These are phyloP conservation scores for Asterochloris erici DNA, from an alignment of 139 green algal species.

Conservation along the genomic window DNA sequence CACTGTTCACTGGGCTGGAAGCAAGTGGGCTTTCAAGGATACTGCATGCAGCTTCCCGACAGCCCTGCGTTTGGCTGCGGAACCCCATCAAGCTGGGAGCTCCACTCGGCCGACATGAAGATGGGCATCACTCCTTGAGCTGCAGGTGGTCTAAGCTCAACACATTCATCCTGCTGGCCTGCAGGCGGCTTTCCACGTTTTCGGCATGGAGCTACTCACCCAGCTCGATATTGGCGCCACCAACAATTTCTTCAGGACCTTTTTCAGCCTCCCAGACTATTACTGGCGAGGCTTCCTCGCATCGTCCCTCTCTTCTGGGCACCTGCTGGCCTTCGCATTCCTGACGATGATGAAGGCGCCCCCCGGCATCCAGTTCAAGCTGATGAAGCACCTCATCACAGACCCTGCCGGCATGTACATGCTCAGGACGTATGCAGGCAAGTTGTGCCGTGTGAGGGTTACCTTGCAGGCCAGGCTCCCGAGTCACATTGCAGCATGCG, in stretches of 20 bases:
- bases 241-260: slow-evolving; percentile 91
- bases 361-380: slow-evolving; percentile 67
- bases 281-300: slow-evolving; percentile 91
- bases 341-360: slow-evolving; percentile 80
- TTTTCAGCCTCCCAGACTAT: slow-evolving; percentile 78
- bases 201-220: slow-evolving; percentile 89
- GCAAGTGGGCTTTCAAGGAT: too few relatives aligned
- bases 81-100: too few relatives aligned
- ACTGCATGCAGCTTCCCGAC: too few relatives aligned
- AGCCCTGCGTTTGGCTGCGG: too few relatives aligned
- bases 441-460: too few relatives aligned
- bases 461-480: too few relatives aligned
- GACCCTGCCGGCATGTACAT: slow-evolving; percentile 69
- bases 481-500: too few relatives aligned
- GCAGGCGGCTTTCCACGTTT: slow-evolving; percentile 82
- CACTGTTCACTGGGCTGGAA: too few relatives aligned
- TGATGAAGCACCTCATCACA: slow-evolving; percentile 79
- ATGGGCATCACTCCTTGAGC: too few relatives aligned
- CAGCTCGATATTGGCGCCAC: slow-evolving; percentile 73
- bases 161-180: not conserved
- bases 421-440: slow-evolving; percentile 26
- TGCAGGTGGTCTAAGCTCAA: too few relatives aligned
- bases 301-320: slow-evolving; percentile 61
- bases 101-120: too few relatives aligned
- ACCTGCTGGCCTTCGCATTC: slow-evolving; percentile 91